These are phyloP conservation scores for Eucalyptus caleyi DNA, from an alignment of 345 rosid genomes.

Conservation along the genomic window DNA sequence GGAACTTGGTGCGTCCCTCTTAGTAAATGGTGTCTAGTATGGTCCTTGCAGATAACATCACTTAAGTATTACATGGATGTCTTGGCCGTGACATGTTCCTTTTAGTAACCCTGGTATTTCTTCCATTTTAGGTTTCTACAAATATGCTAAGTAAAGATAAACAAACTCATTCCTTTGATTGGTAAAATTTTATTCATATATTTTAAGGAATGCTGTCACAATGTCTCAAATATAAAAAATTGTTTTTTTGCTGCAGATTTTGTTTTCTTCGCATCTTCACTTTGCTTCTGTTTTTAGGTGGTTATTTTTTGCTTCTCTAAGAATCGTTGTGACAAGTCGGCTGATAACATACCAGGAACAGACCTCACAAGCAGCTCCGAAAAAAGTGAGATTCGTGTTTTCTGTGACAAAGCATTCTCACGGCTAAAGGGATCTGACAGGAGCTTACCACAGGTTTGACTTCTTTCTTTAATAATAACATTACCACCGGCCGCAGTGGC, in stretches of 20 bases:
- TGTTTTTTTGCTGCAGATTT: not conserved
- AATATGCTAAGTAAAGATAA: not conserved
- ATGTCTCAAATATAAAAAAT: not conserved
- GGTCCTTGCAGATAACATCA: not conserved
- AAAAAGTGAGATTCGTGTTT: constrained; percentile 80
- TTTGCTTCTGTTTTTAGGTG: constrained; percentile 33
- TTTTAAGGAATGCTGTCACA: not conserved
- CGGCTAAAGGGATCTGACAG: constrained; percentile 94
- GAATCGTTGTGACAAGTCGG: constrained; percentile 91
- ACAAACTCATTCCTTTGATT: not conserved
- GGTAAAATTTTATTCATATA: not conserved
- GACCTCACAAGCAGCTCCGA: constrained; percentile 81
- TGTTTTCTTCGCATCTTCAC: not conserved
- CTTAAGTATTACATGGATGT: not conserved
- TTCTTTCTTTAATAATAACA: not conserved
- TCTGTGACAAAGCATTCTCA: constrained; percentile 94
- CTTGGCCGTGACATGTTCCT: not conserved
- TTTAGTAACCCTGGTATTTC: not conserved
- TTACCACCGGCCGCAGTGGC: too few species aligned
- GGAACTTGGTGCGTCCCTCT: not conserved
- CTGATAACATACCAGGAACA: constrained; percentile 53
- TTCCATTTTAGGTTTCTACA: not conserved
- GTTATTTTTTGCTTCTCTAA: constrained; percentile 94
- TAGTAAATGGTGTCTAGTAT: not conserved
- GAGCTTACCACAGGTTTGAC: constrained; percentile 83